Evolutionary conservation across 75 land plant species (phyloP).

Genomic region (Selaginella moellendorffii): DNA sequence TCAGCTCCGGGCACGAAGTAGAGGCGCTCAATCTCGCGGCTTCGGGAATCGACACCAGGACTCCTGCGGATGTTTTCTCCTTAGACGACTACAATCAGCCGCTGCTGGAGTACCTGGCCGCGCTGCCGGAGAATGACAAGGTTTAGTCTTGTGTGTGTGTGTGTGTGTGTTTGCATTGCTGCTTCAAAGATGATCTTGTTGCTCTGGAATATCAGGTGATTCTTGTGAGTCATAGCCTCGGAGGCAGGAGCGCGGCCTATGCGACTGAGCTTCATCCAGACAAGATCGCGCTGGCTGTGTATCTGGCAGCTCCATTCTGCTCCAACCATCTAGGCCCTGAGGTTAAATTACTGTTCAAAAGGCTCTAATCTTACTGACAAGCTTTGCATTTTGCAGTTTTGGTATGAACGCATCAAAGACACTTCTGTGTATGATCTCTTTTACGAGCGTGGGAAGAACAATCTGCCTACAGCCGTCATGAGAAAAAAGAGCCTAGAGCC

Average conservation of each 20-base stretch:
- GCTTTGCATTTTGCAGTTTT: too few relatives aligned
- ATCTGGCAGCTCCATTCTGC: slow-evolving; percentile 15
- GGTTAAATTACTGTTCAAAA: too few relatives aligned
- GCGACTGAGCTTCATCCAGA: slow-evolving; percentile 18
- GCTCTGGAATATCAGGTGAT: too few relatives aligned
- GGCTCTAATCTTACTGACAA: too few relatives aligned
- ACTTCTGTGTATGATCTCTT: too few relatives aligned
- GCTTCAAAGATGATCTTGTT: too few relatives aligned
- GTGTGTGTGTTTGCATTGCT: too few relatives aligned
- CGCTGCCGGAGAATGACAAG: too few relatives aligned
- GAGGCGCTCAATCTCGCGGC: slow-evolving; percentile 31
- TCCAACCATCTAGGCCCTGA: too few relatives aligned
- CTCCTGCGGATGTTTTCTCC: slow-evolving; percentile 19
- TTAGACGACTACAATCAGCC: slow-evolving; percentile 31
- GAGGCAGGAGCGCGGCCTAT: slow-evolving; percentile 12
- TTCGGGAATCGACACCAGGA: slow-evolving; percentile 14
- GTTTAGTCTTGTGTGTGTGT: too few relatives aligned
- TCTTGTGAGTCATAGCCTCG: slow-evolving; percentile 26
- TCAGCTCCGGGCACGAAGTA: slow-evolving; percentile 24
- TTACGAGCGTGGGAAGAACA: background rate
- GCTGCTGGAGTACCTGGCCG: too few relatives aligned
- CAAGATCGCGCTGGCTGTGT: slow-evolving; percentile 18
- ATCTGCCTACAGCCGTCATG: background rate
- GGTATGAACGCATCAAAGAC: too few relatives aligned
- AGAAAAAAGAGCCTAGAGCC: background rate